These are phyloP conservation scores for Cicer pinnatifidum DNA, from an alignment of 306 rosid species.

Conservation along the genomic window DNA sequence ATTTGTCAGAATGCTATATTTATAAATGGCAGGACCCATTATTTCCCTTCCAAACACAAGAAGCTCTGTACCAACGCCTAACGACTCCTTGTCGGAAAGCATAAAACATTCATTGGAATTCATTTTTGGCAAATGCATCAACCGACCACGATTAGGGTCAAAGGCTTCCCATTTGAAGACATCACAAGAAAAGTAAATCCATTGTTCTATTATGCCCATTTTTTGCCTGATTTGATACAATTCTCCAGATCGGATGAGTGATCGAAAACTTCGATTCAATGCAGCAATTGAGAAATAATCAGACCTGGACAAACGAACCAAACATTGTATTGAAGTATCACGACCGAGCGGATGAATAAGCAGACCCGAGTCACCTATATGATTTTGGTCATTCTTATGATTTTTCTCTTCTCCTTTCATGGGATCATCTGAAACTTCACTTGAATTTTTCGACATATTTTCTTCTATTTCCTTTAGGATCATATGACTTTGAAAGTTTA, in stretches of 20 bases:
- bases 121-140: constrained; percentile 73
- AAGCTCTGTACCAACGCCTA: constrained; percentile 85
- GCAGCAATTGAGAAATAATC: constrained; percentile 68
- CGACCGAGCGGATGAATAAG: constrained; percentile 62
- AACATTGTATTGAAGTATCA: constrained; percentile 63
- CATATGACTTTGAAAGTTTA: background rate
- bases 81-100: constrained; percentile 75
- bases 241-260: constrained; percentile 64
- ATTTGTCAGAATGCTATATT: constrained; percentile 68
- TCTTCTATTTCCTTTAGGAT: background rate
- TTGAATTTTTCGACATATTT: background rate
- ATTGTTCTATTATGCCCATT: constrained; percentile 67
- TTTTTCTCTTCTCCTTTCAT: constrained; percentile 34
- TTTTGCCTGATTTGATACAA: constrained; percentile 59
- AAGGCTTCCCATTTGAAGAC: constrained; percentile 71
- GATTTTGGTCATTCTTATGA: constrained; percentile 15
- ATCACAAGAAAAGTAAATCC: constrained; percentile 82
- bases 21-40: constrained; percentile 53
- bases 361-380: constrained; percentile 46
- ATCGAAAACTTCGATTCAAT: constrained; percentile 59
- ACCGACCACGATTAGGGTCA: constrained; percentile 59
- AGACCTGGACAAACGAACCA: constrained; percentile 67
- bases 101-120: constrained; percentile 60
- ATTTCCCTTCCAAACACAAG: constrained; percentile 81
- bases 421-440: background rate